phyloP scores from a whole-genome alignment of 2,329 filamentous ascomycete genomes.

The Cytospora chrysosperma region DNA sequence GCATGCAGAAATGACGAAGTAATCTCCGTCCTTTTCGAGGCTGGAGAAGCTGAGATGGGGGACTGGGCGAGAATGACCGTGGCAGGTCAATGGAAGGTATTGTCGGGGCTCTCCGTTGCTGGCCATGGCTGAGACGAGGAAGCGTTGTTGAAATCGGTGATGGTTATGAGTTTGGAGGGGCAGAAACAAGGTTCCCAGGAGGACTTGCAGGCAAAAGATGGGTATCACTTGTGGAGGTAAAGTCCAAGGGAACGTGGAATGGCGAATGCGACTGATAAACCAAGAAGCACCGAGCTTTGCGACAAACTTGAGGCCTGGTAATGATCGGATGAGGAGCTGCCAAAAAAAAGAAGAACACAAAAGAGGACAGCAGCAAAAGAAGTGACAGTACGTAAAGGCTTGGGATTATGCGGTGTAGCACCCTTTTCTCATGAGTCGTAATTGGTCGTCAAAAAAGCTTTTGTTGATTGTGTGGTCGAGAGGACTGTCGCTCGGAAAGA shows the following conservation, averaged over 20 bases:
- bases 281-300: neutral
- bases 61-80: conserved; percentile 89
- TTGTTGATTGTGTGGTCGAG: neutral
- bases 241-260: conserved; percentile 13
- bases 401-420: conserved; percentile 14
- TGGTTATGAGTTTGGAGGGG: neutral
- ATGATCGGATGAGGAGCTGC: neutral
- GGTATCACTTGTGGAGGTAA: conserved; percentile 7
- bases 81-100: conserved; percentile 88
- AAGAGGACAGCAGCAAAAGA: neutral
- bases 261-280: conserved; percentile 20
- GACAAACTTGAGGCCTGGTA: neutral
- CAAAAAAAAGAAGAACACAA: conserved; percentile 10
- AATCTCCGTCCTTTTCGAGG: conserved; percentile 76
- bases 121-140: conserved; percentile 30
- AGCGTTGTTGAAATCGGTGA: neutral
- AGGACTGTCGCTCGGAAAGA: neutral
- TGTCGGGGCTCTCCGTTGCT: conserved; percentile 39
- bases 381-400: conserved; percentile 5
- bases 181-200: conserved; percentile 25
- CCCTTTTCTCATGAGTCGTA: conserved; percentile 18
- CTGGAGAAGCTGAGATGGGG: conserved; percentile 89
- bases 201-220: conserved; percentile 1
- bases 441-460: conserved; percentile 16
- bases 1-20: conserved; percentile 91